phyloP scores from a whole-genome alignment of 1,139 yeast genomes.

The Candida tropicalis region DNA sequence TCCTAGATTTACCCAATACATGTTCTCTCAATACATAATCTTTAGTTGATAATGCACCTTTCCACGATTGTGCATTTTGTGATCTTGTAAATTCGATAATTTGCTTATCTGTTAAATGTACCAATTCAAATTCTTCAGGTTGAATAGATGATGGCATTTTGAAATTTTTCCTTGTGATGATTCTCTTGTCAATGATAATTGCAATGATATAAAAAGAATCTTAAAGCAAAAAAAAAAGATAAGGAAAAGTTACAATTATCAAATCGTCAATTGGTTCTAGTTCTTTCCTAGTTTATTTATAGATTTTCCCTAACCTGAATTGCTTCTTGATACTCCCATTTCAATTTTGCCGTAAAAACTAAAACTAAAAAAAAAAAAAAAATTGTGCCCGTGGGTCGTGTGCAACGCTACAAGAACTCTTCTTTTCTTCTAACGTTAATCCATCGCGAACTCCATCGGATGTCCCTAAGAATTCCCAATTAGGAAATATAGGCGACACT shows the following conservation, averaged over 20 bases:
- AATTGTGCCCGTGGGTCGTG: no score
- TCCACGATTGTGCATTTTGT: constrained; percentile 58
- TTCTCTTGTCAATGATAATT: no score
- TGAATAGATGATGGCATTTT: constrained; percentile 12
- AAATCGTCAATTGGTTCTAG: neutral
- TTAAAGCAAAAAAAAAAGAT: no score
- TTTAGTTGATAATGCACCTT: constrained; percentile 43
- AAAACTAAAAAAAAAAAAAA: no score
- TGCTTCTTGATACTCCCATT: neutral
- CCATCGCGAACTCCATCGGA: constrained; percentile 10
- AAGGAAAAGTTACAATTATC: no score
- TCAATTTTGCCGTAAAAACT: neutral
- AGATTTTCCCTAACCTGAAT: neutral
- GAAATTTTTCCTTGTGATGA: no score
- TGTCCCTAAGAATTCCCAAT: constrained; percentile 13
- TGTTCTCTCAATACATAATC: constrained; percentile 56
- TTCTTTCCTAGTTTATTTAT: constrained; percentile 2
- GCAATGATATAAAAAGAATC: no score
- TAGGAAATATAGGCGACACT: constrained; percentile 11
- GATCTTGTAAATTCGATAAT: constrained; percentile 49
- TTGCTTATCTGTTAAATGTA: constrained; percentile 36
- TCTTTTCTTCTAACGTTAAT: constrained; percentile 16
- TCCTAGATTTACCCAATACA: constrained; percentile 41
- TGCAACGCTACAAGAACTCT: neutral
- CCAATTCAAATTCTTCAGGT: constrained; percentile 21